Percentiles rank a stretch among this genome's conserved stretches.
phyloP scores from a whole-genome alignment of 805 yeast species.

The Lachancea waltii region DNA sequence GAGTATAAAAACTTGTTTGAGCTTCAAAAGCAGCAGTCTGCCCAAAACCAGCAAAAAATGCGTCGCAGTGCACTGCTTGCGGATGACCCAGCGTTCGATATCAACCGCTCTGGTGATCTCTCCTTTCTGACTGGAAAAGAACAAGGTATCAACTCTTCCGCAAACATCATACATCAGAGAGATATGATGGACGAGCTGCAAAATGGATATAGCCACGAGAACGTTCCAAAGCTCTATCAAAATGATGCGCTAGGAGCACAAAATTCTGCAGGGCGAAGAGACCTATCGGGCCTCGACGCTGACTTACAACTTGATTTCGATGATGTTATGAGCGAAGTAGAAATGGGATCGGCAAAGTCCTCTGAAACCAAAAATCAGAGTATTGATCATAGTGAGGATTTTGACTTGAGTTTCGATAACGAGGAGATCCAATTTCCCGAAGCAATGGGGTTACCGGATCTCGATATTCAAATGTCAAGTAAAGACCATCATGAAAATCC shows the following conservation, averaged over 20 bases:
- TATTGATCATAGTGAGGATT: background rate
- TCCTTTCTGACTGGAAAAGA: constrained; percentile 4
- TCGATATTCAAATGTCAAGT: background rate
- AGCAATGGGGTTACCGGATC: constrained; percentile 1
- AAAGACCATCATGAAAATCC: background rate
- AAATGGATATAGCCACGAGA: constrained; percentile 8
- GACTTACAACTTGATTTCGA: constrained; percentile 28
- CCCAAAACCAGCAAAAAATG: background rate
- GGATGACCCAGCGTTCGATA: constrained; percentile 28
- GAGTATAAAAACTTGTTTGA: constrained; percentile 10
- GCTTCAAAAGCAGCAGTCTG: constrained; percentile 4
- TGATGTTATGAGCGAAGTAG: constrained; percentile 21
- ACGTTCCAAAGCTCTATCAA: too few species aligned
- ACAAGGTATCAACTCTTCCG: background rate
- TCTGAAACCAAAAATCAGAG: background rate
- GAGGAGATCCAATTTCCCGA: background rate
- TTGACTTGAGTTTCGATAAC: constrained; percentile 2
- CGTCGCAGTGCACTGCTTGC: constrained; percentile 12
- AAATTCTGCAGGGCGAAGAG: constrained; percentile 2
- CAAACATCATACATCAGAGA: constrained; percentile 5
- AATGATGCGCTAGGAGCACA: too few species aligned
- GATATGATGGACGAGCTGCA: constrained; percentile 7
- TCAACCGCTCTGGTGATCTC: constrained; percentile 14
- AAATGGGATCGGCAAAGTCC: constrained; percentile 7
- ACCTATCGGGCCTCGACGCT: constrained; percentile 18